Percentiles rank a stretch among this genome's conserved stretches.
Conservation (phyloP, 2,329 filamentous ascomycete genomes). For the Davidsoniella eucalypti region DNA sequence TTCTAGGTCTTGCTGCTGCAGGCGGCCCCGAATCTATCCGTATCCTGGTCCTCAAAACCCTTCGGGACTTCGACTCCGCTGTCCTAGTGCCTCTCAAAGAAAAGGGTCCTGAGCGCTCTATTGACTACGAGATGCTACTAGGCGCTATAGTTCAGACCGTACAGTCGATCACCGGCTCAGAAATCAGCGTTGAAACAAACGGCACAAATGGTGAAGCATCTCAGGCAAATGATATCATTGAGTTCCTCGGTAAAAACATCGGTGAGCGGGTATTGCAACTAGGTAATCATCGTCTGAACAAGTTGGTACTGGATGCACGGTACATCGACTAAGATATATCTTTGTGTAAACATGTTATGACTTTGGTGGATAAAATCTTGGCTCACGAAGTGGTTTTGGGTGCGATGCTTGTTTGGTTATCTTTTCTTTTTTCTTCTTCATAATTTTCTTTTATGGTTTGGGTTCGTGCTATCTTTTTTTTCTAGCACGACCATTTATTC, state of each 20-base stretch:
- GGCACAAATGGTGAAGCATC: conserved; percentile 13
- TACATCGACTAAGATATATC: conserved; percentile 24
- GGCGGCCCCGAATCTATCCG: conserved; percentile 48
- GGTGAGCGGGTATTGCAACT: conserved; percentile 31
- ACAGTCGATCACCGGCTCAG: conserved; percentile 24
- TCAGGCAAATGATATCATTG: conserved; percentile 30
- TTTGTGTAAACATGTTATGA: not conserved
- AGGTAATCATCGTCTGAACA: conserved; percentile 31
- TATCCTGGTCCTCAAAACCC: conserved; percentile 37
- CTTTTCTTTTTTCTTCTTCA: not conserved
- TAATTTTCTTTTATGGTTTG: not conserved
- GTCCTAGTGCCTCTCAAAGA: conserved; percentile 38
- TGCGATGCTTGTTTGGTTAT: not conserved
- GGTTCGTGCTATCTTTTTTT: not conserved
- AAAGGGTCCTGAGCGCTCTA: conserved; percentile 27
- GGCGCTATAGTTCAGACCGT: conserved; percentile 39
- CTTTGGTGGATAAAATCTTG: not conserved
- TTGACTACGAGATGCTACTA: conserved; percentile 39
- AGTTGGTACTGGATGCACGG: conserved; percentile 37
- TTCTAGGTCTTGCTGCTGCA: conserved; percentile 62
- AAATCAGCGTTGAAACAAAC: conserved; percentile 14
- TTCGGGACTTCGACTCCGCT: conserved; percentile 35
- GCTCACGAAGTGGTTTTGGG: not conserved
- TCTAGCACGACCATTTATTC: too few relatives aligned
- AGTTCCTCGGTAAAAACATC: conserved; percentile 38